Evolutionary conservation across 2,329 filamentous ascomycete species (phyloP), one percentile per base, ranked within the genome.

Genomic region (Colletotrichum tropicale): DNA sequence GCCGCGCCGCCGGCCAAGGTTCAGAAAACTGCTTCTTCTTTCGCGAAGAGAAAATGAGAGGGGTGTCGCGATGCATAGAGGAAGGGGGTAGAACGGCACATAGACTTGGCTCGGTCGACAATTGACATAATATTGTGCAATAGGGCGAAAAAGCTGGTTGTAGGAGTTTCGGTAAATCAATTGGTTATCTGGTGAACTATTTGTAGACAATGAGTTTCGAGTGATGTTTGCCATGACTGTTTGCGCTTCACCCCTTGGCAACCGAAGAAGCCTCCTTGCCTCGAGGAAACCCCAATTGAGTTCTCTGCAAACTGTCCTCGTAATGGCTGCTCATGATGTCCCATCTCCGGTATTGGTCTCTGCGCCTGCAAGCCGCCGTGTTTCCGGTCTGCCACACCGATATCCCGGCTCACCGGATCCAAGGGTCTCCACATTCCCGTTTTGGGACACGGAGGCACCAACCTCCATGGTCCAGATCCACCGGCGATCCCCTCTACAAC

Each of bases 1-100:
- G 84, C 86, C 12, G 87, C 85, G 56, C 87, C 88, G 65, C 88
- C 88, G 58, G 81, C 85, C 68, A 88, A 88, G 80, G 79, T 88
- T 76, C 84, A 84, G 77, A 88, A 87, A 80, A 82, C 83, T 60
- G 81, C 82, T 36, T 83, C 81, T 77, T 80, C 80, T 12, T 83
- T 82, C 77, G 80, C 83, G 9, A 86, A 84, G 80, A 83, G 81
- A 78, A 85, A 83, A 81, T 86, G 79, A 84, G 64, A 43, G 30
- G 24, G 26, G 62, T 34, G 28, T 73, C 28, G 32, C 62, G 62
- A 60, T 21, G 58, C 34, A 56, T 62, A 60, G 60, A 52, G 52
- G 58, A 26, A 38, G 18, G 55, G 34, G 26, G 21, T 75, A 75
- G 73, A 73, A 73, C 62, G 70, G 64, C 73, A 75, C 70, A 73